Evolutionary conservation across 768 basidiomycete species (phyloP).

Genomic region (Terana coerulea): DNA sequence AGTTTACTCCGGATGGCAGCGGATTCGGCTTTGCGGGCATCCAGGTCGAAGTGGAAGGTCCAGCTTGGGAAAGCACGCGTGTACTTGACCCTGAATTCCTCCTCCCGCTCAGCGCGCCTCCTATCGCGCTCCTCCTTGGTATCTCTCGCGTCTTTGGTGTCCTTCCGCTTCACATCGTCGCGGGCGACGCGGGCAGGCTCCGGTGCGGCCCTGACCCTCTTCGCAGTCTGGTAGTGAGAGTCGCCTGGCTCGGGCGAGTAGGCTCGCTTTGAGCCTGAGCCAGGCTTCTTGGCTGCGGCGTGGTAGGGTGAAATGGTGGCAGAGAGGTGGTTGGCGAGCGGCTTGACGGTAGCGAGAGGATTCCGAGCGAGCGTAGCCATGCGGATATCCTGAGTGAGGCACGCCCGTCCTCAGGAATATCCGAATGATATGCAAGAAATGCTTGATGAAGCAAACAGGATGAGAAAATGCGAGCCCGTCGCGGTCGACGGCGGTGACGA

Average conservation of each 20-base stretch:
- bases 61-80: constrained; percentile 78
- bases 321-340: constrained; percentile 31
- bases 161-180: constrained; percentile 35
- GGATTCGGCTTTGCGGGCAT: constrained; percentile 37
- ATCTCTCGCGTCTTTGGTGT: constrained; percentile 21
- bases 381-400: too few species aligned
- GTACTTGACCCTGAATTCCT: constrained; percentile 83
- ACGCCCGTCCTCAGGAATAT: too few species aligned
- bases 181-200: constrained; percentile 18
- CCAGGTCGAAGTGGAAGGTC: constrained; percentile 82
- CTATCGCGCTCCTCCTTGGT: constrained; percentile 30
- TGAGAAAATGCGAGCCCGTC: not conserved
- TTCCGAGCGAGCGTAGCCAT: constrained; percentile 50
- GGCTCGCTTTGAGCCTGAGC: constrained; percentile 38
- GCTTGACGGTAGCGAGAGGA: constrained; percentile 41
- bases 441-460: not conserved
- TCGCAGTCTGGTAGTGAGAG: constrained; percentile 25
- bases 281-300: constrained; percentile 21
- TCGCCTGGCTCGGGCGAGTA: constrained; percentile 49
- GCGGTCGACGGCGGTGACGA: not conserved
- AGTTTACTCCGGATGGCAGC: constrained; percentile 38
- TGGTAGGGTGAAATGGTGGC: constrained; percentile 31
- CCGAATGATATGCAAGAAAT: constrained; percentile 3
- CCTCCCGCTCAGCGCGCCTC: constrained; percentile 47
- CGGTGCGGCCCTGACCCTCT: constrained; percentile 41